A percentile compares a stretch with the other conserved stretches of the same genome.
Conservation (phyloP, 1,284 basidiomycete genomes). For the Grifola frondosa region DNA sequence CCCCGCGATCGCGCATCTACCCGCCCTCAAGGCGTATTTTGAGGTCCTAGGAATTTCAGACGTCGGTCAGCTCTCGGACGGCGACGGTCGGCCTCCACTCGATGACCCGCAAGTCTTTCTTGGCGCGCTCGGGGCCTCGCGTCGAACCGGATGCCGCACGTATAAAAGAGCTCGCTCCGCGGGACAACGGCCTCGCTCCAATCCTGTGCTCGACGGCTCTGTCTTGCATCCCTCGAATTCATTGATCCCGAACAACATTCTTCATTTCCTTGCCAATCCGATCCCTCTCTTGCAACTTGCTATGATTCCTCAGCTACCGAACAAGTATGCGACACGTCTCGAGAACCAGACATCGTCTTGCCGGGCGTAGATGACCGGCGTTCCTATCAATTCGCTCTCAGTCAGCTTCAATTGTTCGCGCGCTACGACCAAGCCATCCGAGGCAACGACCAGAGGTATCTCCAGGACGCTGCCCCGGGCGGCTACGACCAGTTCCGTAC, state of each 20-base stretch:
- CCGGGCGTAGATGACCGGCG: not conserved
- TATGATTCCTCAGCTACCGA: too few species aligned
- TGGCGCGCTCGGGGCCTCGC: not conserved
- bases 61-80: not conserved
- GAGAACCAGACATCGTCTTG: not conserved
- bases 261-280: not conserved
- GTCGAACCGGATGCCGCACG: not conserved
- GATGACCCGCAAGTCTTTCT: conserved; percentile 9
- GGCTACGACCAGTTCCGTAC: not conserved
- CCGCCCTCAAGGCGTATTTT: conserved; percentile 9
- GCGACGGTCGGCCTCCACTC: not conserved
- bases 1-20: not conserved
- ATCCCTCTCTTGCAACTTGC: too few species aligned
- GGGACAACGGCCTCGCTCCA: not conserved
- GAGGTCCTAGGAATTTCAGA: not conserved
- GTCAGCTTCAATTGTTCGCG: not conserved
- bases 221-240: not conserved
- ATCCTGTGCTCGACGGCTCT: not conserved
- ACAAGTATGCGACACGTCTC: too few species aligned
- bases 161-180: conserved; percentile 1
- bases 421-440: not conserved
- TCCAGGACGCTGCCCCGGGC: not conserved
- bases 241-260: not conserved
- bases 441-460: not conserved
- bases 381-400: not conserved